These are phyloP conservation scores for Tephrocybe sp. DNA, from an alignment of 768 basidiomycete genomes.

Conservation along the genomic window DNA sequence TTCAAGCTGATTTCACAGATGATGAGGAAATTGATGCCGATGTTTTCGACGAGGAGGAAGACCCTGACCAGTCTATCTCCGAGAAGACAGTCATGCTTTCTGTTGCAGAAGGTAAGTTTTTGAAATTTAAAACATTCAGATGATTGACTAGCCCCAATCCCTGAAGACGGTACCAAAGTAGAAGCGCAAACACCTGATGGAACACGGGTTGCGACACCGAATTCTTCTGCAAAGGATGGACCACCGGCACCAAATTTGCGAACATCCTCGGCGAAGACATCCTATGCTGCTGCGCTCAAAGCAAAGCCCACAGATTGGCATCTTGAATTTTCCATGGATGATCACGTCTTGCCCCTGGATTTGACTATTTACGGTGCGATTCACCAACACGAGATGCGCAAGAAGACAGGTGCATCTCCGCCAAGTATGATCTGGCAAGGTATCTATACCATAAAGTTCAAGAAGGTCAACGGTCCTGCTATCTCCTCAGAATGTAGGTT, in stretches of 20 bases:
- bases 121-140: neutral
- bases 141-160: constrained; percentile 5
- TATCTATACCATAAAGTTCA: constrained; percentile 89
- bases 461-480: constrained; percentile 83
- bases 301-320: constrained; percentile 95
- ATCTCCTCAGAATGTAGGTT: constrained; percentile 60
- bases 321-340: constrained; percentile 93
- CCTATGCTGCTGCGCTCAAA: constrained; percentile 94
- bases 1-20: constrained; percentile 76
- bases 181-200: constrained; percentile 98
- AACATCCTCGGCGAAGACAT: constrained; percentile 42
- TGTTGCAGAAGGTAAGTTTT: constrained; percentile 69
- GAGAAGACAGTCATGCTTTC: constrained; percentile 89
- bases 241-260: constrained; percentile 27
- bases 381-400: constrained; percentile 85
- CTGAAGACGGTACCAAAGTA: constrained; percentile 82
- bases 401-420: constrained; percentile 61
- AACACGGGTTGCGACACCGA: constrained; percentile 89
- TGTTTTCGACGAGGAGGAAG: constrained; percentile 86
- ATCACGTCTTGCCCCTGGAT: constrained; percentile 77
- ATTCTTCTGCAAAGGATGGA: constrained; percentile 41
- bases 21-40: constrained; percentile 87
- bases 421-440: constrained; percentile 85
- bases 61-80: constrained; percentile 61
- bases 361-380: constrained; percentile 96